phyloP scores from a whole-genome alignment of 2,329 filamentous ascomycete species.

The Trichoderma citrinoviride region DNA sequence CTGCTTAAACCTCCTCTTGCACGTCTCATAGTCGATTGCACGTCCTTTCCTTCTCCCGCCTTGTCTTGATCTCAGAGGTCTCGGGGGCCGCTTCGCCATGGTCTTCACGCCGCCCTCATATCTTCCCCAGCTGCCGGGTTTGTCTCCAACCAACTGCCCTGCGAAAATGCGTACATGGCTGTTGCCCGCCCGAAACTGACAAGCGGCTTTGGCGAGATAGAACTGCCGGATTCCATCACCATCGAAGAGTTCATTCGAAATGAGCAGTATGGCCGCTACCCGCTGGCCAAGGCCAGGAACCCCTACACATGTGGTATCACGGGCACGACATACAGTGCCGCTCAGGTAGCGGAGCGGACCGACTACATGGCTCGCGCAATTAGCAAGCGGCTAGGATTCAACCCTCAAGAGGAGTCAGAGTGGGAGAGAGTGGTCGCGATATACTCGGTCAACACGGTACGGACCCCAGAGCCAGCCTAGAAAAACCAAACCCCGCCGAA shows the following conservation, averaged over 20 bases:
- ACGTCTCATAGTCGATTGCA: background rate
- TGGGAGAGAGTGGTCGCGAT: constrained; percentile 79
- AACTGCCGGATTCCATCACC: constrained; percentile 70
- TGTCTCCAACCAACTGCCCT: background rate
- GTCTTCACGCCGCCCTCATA: constrained; percentile 61
- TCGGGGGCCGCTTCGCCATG: constrained; percentile 35
- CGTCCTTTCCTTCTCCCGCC: background rate
- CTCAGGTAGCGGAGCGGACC: constrained; percentile 63
- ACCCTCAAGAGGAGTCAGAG: constrained; percentile 66
- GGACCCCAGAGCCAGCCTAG: constrained; percentile 25
- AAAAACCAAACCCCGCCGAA: background rate
- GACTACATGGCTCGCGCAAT: constrained; percentile 67
- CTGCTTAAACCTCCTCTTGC: background rate
- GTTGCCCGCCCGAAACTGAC: background rate
- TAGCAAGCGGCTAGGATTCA: constrained; percentile 68
- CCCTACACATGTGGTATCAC: constrained; percentile 77
- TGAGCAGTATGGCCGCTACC: constrained; percentile 65
- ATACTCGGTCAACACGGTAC: constrained; percentile 77
- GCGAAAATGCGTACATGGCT: background rate
- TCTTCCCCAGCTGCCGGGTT: constrained; percentile 44
- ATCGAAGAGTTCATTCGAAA: constrained; percentile 75
- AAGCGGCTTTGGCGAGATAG: constrained; percentile 29
- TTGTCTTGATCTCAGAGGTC: background rate
- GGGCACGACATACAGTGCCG: constrained; percentile 62
- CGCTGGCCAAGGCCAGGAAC: constrained; percentile 60